Base-by-base conservation (phyloP, 2,329 filamentous ascomycete species). In the Neofusicoccum cordaticola region DNA sequence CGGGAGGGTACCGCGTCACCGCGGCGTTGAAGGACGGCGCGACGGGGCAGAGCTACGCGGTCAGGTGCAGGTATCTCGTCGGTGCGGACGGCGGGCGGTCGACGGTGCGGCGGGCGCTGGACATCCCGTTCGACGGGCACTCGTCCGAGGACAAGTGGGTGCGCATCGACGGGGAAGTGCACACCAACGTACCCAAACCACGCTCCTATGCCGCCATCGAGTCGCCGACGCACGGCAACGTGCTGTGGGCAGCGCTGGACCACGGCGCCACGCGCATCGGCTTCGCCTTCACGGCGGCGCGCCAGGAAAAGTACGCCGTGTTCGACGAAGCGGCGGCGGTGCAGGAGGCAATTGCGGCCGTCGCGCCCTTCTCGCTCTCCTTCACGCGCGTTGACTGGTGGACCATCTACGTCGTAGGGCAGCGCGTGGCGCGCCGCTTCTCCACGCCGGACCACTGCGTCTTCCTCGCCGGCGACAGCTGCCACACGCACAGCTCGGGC, bases 391-490 rank as follows among this genome's bases (percentile, higher is more conserved):
- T 81, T 1, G 78, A 80, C 53, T 81, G 79, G 79, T 80, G 77
- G 73, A 80, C 77, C 4, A 74, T 79, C 42, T 81, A 81, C 66
- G 71, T 73, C 2, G 76, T 81, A 2, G 79, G 79, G 1, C 79
- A 81, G 68, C 74, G 79, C 8, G 73, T 80, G 19, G 76, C 70
- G 12, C 71, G 72, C 15, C 68, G 67, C 2, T 75, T 76, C 65
- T 73, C 68, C 47, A 65, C 68, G 5, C 76, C 78, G 22, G 80
- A 81, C 2, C 27, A 31, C 27, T 78, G 83, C 2, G 75, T 84
- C 2, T 82, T 87, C 50, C 73, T 88, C 0, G 84, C 82, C 1
- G 85, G 85, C 13, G 85, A 88, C 64, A 84, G 85, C 5, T 83
- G 83, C 1, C 85, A 87, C 66, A 84, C 84, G 12, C 84, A 86